These are phyloP conservation scores for Trichosporon inkin DNA, from an alignment of 1,284 basidiomycete genomes.

Conservation along the genomic window DNA sequence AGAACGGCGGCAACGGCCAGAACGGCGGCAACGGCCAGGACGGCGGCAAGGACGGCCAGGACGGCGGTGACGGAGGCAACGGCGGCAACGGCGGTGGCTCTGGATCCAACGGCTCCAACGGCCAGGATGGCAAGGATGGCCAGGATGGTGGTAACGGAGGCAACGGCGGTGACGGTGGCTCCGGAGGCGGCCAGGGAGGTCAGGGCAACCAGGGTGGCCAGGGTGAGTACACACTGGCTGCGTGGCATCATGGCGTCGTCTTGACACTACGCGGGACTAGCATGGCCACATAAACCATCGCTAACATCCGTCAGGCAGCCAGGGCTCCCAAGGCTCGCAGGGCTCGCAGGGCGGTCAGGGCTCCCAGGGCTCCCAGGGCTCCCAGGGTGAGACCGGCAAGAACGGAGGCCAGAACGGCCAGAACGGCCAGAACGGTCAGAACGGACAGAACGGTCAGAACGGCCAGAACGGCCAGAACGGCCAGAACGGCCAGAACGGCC, in stretches of 20 bases:
- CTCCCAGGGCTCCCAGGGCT: not conserved
- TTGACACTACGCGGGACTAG: not conserved
- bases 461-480: not conserved
- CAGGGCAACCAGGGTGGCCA: not conserved
- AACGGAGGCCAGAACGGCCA: not conserved
- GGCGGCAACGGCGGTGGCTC: not conserved
- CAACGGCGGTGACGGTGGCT: not conserved
- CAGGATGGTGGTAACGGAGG: not conserved
- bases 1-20: not conserved
- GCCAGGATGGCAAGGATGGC: not conserved
- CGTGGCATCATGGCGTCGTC: not conserved
- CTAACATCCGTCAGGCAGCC: not conserved
- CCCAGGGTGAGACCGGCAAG: not conserved
- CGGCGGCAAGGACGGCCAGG: not conserved
- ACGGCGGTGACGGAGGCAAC: not conserved
- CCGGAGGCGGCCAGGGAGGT: not conserved
- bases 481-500: constrained; percentile 2
- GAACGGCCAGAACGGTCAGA: constrained; percentile 4
- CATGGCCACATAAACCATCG: not conserved
- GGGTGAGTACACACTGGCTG: not conserved
- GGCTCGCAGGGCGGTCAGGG: not conserved
- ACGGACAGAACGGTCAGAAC: constrained; percentile 1
- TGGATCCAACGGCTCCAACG: not conserved
- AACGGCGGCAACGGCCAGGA: not conserved
- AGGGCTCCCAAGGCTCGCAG: not conserved